phyloP scores from a whole-genome alignment of 73 alveolate species.

The Effrenium voratum region DNA sequence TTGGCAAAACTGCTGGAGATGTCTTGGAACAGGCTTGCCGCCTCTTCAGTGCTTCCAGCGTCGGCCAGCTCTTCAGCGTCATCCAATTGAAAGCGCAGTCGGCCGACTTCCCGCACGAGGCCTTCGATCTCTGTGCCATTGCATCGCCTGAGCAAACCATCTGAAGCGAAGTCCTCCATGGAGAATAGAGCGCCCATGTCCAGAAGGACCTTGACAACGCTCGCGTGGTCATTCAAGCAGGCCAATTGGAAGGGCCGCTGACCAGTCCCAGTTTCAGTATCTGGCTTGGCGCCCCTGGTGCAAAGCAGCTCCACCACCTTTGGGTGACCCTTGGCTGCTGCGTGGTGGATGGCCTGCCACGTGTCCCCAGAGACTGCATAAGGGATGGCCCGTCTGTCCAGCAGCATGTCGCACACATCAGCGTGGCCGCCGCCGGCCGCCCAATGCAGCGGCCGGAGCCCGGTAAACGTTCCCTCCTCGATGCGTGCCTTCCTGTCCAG shows the following conservation, averaged over 20 bases:
- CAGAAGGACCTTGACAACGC: neutral
- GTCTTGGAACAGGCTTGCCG: neutral
- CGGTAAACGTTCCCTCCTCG: conserved; percentile 72
- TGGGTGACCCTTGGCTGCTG: conserved; percentile 71
- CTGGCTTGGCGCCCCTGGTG: conserved; percentile 79
- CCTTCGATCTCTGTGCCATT: conserved; percentile 48
- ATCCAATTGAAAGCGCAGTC: conserved; percentile 40
- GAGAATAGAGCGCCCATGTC: conserved; percentile 66
- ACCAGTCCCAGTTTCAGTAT: conserved; percentile 70
- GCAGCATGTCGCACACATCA: conserved; percentile 51
- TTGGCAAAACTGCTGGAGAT: neutral
- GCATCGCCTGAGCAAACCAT: conserved; percentile 45
- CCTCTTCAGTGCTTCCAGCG: conserved; percentile 44
- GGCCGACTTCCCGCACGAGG: conserved; percentile 73
- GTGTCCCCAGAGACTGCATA: conserved; percentile 61
- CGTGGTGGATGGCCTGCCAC: conserved; percentile 45
- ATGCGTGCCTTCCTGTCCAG: conserved; percentile 80
- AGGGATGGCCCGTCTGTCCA: conserved; percentile 43
- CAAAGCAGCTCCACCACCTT: conserved; percentile 26
- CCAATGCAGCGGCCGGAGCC: conserved; percentile 88
- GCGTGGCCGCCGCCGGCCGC: conserved; percentile 81
- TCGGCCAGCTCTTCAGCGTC: conserved; percentile 92
- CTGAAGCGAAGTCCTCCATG: conserved; percentile 62
- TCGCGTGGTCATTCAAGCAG: conserved; percentile 26
- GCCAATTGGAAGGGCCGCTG: conserved; percentile 55